A percentile compares a stretch with the other conserved stretches of the same genome.
phyloP scores from a whole-genome alignment of 306 rosid species.

The Quercus engelmannii region DNA sequence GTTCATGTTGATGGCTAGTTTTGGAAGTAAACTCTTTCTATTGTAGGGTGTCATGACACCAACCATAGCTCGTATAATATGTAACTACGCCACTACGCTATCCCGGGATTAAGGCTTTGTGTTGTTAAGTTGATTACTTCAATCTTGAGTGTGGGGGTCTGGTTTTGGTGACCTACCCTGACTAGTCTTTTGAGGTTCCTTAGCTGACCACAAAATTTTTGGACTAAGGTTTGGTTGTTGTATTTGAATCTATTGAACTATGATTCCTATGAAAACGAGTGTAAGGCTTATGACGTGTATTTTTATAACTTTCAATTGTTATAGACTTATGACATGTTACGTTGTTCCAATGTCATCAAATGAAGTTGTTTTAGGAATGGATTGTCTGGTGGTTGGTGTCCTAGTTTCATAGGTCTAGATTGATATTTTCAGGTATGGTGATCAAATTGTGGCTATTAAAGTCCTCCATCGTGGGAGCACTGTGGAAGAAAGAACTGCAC shows the following conservation, averaged over 20 bases:
- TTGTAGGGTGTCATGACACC: neutral
- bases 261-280: neutral
- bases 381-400: slow-evolving; percentile 23
- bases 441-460: slow-evolving; percentile 82
- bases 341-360: neutral
- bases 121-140: neutral
- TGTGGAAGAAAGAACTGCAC: slow-evolving; percentile 67
- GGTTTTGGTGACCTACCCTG: neutral
- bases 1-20: neutral
- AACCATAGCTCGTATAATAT: neutral
- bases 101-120: neutral
- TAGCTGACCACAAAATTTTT: no score
- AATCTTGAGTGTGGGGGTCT: neutral
- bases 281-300: neutral
- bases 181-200: no score
- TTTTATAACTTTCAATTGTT: slow-evolving; percentile 12
- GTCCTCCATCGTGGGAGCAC: slow-evolving; percentile 87
- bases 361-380: neutral
- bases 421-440: slow-evolving; percentile 63
- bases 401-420: slow-evolving; percentile 29
- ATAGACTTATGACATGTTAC: neutral
- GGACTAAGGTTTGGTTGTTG: neutral
- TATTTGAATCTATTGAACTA: neutral
- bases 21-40: neutral
- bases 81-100: neutral